phyloP scores from a whole-genome alignment of 768 basidiomycete genomes.

The Phylloporus sp. region DNA sequence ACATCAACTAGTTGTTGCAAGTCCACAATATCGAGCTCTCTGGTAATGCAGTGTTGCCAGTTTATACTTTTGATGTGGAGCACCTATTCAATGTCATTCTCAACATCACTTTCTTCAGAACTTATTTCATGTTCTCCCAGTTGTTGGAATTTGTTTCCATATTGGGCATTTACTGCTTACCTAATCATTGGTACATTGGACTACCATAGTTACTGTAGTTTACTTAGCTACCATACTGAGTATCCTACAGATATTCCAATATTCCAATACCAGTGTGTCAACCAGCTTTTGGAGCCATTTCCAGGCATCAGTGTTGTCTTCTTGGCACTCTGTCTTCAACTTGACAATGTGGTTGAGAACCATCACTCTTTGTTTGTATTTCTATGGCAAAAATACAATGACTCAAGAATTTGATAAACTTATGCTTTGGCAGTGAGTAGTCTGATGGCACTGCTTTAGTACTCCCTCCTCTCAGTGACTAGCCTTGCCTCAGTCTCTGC shows the following conservation, averaged over 20 bases:
- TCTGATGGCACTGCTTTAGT: neutral
- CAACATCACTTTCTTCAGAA: conserved; percentile 8
- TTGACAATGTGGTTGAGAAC: neutral
- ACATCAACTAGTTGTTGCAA: neutral
- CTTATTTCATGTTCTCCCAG: conserved; percentile 12
- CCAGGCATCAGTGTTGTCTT: neutral
- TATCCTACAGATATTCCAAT: too few relatives aligned
- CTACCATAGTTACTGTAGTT: too few relatives aligned
- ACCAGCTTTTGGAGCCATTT: conserved; percentile 3
- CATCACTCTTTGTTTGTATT: neutral
- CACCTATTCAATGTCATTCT: conserved; percentile 3
- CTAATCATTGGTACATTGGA: too few relatives aligned
- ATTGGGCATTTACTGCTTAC: too few relatives aligned
- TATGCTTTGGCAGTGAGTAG: neutral
- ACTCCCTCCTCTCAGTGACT: neutral
- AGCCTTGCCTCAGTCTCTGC: neutral
- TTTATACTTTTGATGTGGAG: conserved; percentile 6
- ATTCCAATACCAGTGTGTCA: too few relatives aligned
- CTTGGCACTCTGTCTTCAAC: neutral
- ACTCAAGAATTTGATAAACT: neutral
- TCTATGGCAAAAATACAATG: neutral
- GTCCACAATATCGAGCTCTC: conserved; percentile 6
- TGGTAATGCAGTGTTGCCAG: neutral
- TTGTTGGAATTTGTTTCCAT: too few relatives aligned
- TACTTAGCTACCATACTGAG: too few relatives aligned